Conservation (phyloP, 1,284 basidiomycete species). For the Trichosporon sp. region DNA sequence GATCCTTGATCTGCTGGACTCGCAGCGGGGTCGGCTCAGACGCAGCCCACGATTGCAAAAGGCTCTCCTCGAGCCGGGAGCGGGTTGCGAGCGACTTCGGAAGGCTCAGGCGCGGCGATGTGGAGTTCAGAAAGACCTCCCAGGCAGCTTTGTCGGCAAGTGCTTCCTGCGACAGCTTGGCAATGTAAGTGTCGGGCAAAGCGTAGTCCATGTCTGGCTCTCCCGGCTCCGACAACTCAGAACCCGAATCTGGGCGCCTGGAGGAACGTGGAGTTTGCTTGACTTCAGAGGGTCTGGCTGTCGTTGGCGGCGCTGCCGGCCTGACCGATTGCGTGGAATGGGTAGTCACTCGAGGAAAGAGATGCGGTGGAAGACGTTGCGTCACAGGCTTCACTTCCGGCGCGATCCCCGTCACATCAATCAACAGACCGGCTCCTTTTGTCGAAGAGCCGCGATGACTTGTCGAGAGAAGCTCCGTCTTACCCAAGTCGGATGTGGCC, state of each 20-base stretch:
- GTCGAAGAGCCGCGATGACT: too few relatives aligned
- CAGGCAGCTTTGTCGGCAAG: not conserved
- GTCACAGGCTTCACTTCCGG: not conserved
- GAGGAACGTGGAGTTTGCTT: not conserved
- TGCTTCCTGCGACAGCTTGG: not conserved
- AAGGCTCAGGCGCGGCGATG: not conserved
- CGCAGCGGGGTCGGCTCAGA: not conserved
- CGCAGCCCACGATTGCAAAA: slow-evolving; percentile 5
- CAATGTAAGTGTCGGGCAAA: not conserved
- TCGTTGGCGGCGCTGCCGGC: not conserved
- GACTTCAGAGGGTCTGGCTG: not conserved
- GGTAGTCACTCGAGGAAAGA: not conserved
- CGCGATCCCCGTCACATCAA: not conserved
- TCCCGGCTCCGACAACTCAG: not conserved
- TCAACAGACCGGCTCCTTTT: too few relatives aligned
- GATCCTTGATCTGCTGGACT: not conserved
- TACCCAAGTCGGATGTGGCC: too few relatives aligned
- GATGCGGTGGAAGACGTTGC: not conserved
- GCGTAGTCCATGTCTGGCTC: too few relatives aligned
- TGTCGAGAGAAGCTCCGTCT: too few relatives aligned
- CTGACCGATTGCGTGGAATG: not conserved
- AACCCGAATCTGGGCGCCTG: not conserved
- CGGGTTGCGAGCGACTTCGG: not conserved
- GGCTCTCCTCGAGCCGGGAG: not conserved
- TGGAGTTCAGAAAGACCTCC: not conserved